Evolutionary conservation across 2,329 filamentous ascomycete species (phyloP).

Genomic region (Cercospora berteroae): DNA sequence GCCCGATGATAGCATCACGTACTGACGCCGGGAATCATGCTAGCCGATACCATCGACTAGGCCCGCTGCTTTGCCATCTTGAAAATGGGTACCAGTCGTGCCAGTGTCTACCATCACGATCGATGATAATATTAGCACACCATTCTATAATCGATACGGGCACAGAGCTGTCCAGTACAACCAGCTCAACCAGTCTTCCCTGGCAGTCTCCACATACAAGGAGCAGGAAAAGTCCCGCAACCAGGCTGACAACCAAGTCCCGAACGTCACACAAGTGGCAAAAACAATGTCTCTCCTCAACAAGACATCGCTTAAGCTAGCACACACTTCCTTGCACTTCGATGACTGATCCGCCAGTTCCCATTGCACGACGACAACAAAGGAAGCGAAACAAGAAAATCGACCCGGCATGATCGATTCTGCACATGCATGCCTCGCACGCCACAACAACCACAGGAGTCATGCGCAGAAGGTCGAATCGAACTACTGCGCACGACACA

Average conservation of each 20-base stretch:
- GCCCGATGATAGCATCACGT: neutral
- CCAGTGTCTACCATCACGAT: neutral
- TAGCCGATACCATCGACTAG: neutral
- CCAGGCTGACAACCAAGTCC: neutral
- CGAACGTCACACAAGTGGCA: neutral
- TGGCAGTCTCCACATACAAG: neutral
- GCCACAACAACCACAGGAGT: neutral
- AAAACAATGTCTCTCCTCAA: neutral
- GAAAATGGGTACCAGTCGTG: neutral
- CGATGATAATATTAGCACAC: neutral
- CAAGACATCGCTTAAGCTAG: neutral
- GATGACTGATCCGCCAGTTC: neutral
- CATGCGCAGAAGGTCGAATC: neutral
- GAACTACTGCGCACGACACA: neutral
- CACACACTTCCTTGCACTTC: neutral
- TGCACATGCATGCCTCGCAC: neutral
- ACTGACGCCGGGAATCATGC: neutral
- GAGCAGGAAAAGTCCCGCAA: neutral
- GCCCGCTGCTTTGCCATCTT: neutral
- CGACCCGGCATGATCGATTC: neutral
- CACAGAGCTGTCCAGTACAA: neutral
- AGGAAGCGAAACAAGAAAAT: neutral
- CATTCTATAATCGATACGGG: neutral
- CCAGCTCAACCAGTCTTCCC: neutral
- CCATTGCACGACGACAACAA: neutral